Base-by-base conservation (phyloP, 306 rosid genomes). In the Malus fusca region DNA sequence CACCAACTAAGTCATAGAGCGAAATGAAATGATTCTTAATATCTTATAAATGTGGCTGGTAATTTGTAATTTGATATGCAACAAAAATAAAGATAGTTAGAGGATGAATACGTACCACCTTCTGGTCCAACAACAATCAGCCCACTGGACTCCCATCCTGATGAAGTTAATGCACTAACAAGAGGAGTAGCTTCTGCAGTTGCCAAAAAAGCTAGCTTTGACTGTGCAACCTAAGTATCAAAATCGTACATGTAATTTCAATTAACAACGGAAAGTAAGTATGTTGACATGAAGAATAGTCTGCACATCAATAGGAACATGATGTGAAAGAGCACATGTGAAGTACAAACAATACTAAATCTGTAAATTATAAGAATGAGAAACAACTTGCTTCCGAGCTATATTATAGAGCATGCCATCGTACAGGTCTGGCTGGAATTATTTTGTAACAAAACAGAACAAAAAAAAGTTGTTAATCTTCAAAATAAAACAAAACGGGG, bases 61-160 rank as follows among this genome's bases (percentile, higher is more conserved):
- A 25, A 25, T 23, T 25, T 19, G 53, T 3, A 14, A 25, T 11
- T 23, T 12, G 33, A 37, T 1, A 22, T 4, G 37, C 23, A 63
- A 69, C 72, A 46, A 17, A 48, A 51, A 40, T 17, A 68, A 52
- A 42, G 31, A 71, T 25, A 59, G 61, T 31, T 19, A 26, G 19
- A 65, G 40, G 22, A 55, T 26, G 78, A 33, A 74, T 48, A 87
- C 88, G 79, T 72, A 94, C 97, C 98, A 28, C 98, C 98, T 82
- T 94, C 97, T 58, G 98, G 97, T 82, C 98, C 98, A 42, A 92
- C 66, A 72, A 94, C 81, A 76, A 94, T 75, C 84, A 92, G 75
- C 73, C 98, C 96, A 66, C 86, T 71, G 40, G 85, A 69, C 79
- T 88, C 87, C 46, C 64, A 76, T 71, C 76, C 78, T 69, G 83